A percentile compares a stretch with the other conserved stretches of the same genome.
phyloP scores from a whole-genome alignment of 495 filamentous ascomycete species.

The Penicillium alfredii region DNA sequence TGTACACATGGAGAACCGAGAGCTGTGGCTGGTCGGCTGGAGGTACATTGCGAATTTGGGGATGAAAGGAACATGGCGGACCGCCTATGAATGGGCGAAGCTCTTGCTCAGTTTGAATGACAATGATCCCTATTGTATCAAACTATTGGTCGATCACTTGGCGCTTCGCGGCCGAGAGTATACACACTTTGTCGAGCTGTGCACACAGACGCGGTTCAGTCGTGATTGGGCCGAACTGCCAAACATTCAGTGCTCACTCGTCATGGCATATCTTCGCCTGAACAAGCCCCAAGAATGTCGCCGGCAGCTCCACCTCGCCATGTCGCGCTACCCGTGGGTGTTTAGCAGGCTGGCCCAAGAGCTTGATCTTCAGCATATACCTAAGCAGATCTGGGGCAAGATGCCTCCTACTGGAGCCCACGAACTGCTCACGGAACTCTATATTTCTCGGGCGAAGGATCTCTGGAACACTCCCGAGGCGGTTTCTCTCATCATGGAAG shows the following conservation, averaged over 20 bases:
- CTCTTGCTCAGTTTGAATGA: constrained; percentile 70
- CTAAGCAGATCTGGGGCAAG: constrained; percentile 75
- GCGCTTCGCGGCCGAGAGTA: constrained; percentile 75
- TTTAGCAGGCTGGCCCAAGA: constrained; percentile 70
- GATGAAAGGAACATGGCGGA: constrained; percentile 89
- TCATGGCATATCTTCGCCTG: constrained; percentile 66
- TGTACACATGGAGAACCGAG: constrained; percentile 72
- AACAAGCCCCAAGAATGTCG: constrained; percentile 59
- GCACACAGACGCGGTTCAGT: constrained; percentile 51
- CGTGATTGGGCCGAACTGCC: constrained; percentile 44
- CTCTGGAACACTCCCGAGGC: constrained; percentile 83
- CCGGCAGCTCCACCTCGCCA: constrained; percentile 54
- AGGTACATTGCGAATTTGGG: constrained; percentile 77
- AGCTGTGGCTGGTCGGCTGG: constrained; percentile 87
- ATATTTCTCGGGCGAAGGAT: constrained; percentile 73
- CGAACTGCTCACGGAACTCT: constrained; percentile 69
- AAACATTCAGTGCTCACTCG: constrained; percentile 66
- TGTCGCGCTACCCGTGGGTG: constrained; percentile 74
- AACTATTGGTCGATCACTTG: constrained; percentile 72
- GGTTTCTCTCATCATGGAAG: constrained; percentile 62
- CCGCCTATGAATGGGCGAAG: constrained; percentile 89
- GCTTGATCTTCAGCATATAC: constrained; percentile 63
- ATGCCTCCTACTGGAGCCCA: constrained; percentile 62
- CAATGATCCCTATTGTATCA: constrained; percentile 78
- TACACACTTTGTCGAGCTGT: constrained; percentile 66